Base-by-base conservation (phyloP, 257 asterid genomes). In the Salvia miltiorrhiza region DNA sequence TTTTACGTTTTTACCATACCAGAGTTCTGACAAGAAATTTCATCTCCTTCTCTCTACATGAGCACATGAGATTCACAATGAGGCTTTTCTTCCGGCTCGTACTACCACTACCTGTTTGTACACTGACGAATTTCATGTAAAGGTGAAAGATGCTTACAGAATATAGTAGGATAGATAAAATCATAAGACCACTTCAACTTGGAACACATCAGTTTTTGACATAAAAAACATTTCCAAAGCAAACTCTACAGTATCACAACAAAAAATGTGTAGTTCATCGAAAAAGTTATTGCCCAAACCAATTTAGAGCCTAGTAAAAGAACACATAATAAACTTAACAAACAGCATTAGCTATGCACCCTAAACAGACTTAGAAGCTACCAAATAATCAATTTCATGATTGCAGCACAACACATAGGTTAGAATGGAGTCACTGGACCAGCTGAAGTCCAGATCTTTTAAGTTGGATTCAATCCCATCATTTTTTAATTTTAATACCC, bases 31-130 rank as follows among this genome's bases (percentile, higher is more conserved):
- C 95, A 67, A 92, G 76, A 86, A 87, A 92, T 71, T 89, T 92
- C 85, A 87, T 86, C 86, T 89, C 98, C 86, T 84, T 89, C 78
- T 89, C 98, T 83, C 95, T 82, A 76, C 98, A 89, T 39, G 98
- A 87, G 75, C 95, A 74, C 96, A 92, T 77, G 77, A 92, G 98
- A 79, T 86, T 85, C 83, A 89, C 78, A 57, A 92, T 76, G 57
- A 92, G 88, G 77, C 82, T 79, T 79, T 92, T 92, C 92, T 84
- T 92, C 80, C 89, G 86, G 73, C 26, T 54, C 49, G 86, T 82
- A 74, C 98, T 92, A 74, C 95, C 93, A 77, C 75, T 86, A 74
- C 98, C 98, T 86, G 96, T 78, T 86, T 92, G 96, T 65, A 78
- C 89, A 86, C 98, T 92, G 95, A 82, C 72, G 53, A 76, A 87